Conservation (phyloP, 805 yeast genomes). For the Maudiozyma saulgeensis region DNA sequence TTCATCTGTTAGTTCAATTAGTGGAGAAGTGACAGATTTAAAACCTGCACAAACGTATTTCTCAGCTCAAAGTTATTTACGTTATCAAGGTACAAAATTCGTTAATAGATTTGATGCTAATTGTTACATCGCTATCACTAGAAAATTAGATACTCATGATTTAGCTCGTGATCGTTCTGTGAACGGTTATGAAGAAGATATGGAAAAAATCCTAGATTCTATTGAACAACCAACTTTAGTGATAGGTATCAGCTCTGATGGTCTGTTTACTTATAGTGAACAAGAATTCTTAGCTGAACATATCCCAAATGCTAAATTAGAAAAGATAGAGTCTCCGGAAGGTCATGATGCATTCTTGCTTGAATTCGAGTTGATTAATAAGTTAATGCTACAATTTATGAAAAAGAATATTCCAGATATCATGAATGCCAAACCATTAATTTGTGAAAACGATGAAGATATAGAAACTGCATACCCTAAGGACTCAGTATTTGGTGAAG, state of each 20-base stretch:
- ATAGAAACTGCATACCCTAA: conserved; percentile 36
- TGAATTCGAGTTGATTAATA: conserved; percentile 77
- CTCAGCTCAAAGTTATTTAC: conserved; percentile 88
- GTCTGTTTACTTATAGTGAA: conserved; percentile 83
- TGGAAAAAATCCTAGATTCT: conserved; percentile 42
- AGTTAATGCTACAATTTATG: conserved; percentile 59
- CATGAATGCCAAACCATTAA: conserved; percentile 34
- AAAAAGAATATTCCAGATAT: conserved; percentile 46
- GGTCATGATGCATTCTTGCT: conserved; percentile 96
- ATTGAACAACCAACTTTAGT: conserved; percentile 70
- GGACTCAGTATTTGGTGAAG: conserved; percentile 83
- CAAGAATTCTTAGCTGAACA: conserved; percentile 74
- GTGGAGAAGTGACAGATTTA: conserved; percentile 17
- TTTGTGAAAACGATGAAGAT: conserved; percentile 32
- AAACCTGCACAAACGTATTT: conserved; percentile 50
- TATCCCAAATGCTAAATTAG: conserved; percentile 59
- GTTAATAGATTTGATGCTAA: conserved; percentile 89
- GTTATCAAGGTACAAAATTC: conserved; percentile 92
- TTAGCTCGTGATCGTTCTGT: conserved; percentile 61
- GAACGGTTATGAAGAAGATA: conserved; percentile 29
- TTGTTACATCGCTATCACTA: conserved; percentile 86
- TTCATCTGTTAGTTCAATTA: conserved; percentile 22
- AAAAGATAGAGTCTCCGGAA: conserved; percentile 79
- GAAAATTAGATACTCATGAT: conserved; percentile 93
- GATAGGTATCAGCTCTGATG: conserved; percentile 87